phyloP scores from a whole-genome alignment of 192 early-diverging fungal species.

The Diversispora eburnea region DNA sequence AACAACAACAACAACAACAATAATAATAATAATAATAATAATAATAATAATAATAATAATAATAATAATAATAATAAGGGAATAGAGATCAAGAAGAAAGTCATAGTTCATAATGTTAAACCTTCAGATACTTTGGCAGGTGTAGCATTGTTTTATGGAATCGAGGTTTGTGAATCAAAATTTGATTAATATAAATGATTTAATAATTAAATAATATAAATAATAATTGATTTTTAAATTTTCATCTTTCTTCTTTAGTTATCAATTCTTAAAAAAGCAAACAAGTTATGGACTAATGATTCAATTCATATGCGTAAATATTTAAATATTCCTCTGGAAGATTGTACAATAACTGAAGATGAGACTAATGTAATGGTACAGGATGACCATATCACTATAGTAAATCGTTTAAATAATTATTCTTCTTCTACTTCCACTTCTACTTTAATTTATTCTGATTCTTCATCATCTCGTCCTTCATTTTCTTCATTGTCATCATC shows the following conservation, averaged over 20 bases:
- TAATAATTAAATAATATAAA: background rate
- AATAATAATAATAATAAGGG: background rate
- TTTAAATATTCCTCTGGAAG: slow-evolving; percentile 48
- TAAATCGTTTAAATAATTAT: too few relatives aligned
- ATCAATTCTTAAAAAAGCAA: slow-evolving; percentile 40
- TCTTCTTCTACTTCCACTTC: too few relatives aligned
- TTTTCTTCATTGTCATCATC: too few relatives aligned
- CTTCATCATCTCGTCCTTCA: too few relatives aligned
- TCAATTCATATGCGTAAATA: slow-evolving; percentile 49
- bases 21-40: background rate
- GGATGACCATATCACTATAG: background rate
- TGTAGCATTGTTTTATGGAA: slow-evolving; percentile 49
- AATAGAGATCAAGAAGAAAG: slow-evolving; percentile 7
- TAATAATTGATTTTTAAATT: background rate
- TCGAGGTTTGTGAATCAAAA: slow-evolving; percentile 35
- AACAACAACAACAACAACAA: background rate
- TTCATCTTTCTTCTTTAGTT: slow-evolving; percentile 28
- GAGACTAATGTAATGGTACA: slow-evolving; percentile 7
- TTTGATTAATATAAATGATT: slow-evolving; percentile 1
- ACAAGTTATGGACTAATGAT: slow-evolving; percentile 52
- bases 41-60: background rate
- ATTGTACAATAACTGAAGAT: slow-evolving; percentile 31
- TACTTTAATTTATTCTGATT: too few relatives aligned
- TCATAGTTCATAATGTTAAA: slow-evolving; percentile 44
- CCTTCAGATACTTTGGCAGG: slow-evolving; percentile 46